Evolutionary conservation across 2,329 filamentous ascomycete species (phyloP).

Genomic region (Elsinoe batatas): DNA sequence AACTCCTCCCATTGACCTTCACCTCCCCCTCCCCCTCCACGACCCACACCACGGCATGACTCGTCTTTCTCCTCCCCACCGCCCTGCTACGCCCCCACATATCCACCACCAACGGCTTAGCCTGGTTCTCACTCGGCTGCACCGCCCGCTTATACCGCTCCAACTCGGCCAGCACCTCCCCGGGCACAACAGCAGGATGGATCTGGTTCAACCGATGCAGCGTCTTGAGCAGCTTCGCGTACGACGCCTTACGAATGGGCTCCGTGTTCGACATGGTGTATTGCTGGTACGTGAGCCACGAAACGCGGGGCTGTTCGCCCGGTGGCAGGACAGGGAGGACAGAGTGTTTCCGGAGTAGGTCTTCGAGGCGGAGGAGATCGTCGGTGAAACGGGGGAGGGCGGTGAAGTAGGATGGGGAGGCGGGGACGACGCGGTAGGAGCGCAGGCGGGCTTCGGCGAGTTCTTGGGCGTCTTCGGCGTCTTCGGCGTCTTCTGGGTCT

Average conservation of each 20-base stretch:
- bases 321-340: conserved; percentile 59
- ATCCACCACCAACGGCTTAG: conserved; percentile 60
- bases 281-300: conserved; percentile 71
- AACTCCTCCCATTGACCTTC: conserved; percentile 77
- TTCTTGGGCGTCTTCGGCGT: conserved; percentile 5
- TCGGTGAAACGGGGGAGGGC: conserved; percentile 79
- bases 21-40: conserved; percentile 91
- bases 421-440: conserved; percentile 61
- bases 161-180: conserved; percentile 56
- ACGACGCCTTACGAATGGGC: conserved; percentile 65
- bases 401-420: conserved; percentile 91
- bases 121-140: conserved; percentile 57
- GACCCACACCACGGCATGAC: conserved; percentile 72
- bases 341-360: conserved; percentile 60
- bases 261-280: conserved; percentile 66
- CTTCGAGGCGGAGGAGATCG: conserved; percentile 62
- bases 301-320: conserved; percentile 58
- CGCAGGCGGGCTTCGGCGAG: conserved; percentile 20
- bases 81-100: conserved; percentile 67
- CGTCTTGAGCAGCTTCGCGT: conserved; percentile 63
- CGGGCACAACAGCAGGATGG: conserved; percentile 64
- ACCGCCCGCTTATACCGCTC: conserved; percentile 63
- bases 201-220: conserved; percentile 78
- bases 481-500: conserved; percentile 14
- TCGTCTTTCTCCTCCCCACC: conserved; percentile 78